These are phyloP conservation scores for Keithomyces neogunnii DNA, from an alignment of 2,329 filamentous ascomycete species.

Conservation along the genomic window DNA sequence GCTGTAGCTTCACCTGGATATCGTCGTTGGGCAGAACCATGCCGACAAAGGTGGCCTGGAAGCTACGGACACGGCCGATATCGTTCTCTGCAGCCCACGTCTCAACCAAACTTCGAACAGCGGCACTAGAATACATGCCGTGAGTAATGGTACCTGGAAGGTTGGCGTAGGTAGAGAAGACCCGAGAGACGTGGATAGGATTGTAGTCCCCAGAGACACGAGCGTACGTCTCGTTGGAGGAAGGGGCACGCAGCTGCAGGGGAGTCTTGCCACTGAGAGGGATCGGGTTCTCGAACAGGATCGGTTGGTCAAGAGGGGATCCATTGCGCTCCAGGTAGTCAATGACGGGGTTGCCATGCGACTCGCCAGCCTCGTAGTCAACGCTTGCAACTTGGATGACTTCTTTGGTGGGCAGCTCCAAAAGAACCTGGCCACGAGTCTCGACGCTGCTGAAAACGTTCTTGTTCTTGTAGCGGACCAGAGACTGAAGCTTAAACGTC, in stretches of 20 bases:
- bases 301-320: slow-evolving; percentile 85
- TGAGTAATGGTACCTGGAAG: slow-evolving; percentile 96
- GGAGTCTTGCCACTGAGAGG: slow-evolving; percentile 89
- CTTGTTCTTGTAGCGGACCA: slow-evolving; percentile 93
- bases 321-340: slow-evolving; percentile 93
- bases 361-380: slow-evolving; percentile 84
- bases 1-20: slow-evolving; percentile 89
- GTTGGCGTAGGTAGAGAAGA: slow-evolving; percentile 93
- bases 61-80: slow-evolving; percentile 91
- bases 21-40: slow-evolving; percentile 98
- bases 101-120: slow-evolving; percentile 91
- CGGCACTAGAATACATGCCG: slow-evolving; percentile 98
- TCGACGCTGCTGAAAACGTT: slow-evolving; percentile 84
- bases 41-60: slow-evolving; percentile 92
- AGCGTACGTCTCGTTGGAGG: slow-evolving; percentile 96
- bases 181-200: slow-evolving; percentile 94
- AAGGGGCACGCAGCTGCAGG: slow-evolving; percentile 79
- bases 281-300: slow-evolving; percentile 96
- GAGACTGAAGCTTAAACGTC: slow-evolving; percentile 88
- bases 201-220: slow-evolving; percentile 98
- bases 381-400: slow-evolving; percentile 95
- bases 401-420: slow-evolving; percentile 95
- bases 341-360: slow-evolving; percentile 91
- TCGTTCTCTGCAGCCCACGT: slow-evolving; percentile 99
- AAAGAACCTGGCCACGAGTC: slow-evolving; percentile 83